These are phyloP conservation scores for Sugiyamaella novakii DNA, from an alignment of 1,139 yeast species.

Conservation along the genomic window DNA sequence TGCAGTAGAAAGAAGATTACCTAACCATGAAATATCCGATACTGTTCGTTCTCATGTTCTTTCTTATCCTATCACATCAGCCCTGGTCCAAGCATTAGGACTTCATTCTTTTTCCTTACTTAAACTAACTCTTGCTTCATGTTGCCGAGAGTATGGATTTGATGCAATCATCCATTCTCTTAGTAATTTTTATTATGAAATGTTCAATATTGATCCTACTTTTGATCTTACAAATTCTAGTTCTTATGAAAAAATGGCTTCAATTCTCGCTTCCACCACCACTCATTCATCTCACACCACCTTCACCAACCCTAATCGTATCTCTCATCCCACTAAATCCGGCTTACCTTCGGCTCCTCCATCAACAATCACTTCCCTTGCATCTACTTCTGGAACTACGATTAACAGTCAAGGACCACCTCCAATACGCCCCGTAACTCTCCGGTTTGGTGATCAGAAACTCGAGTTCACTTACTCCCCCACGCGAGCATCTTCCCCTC, in stretches of 20 bases:
- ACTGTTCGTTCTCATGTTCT: conserved; percentile 25
- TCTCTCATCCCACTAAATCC: background rate
- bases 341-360: conserved; percentile 20
- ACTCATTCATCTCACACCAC: background rate
- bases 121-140: conserved; percentile 64
- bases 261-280: conserved; percentile 16
- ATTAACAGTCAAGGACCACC: conserved; percentile 22
- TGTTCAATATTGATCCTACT: conserved; percentile 53
- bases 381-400: conserved; percentile 17
- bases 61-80: conserved; percentile 24
- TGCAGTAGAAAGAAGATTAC: conserved; percentile 50
- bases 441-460: conserved; percentile 47
- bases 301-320: background rate
- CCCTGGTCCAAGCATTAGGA: conserved; percentile 39
- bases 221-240: conserved; percentile 19
- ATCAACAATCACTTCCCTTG: conserved; percentile 27
- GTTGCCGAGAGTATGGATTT: conserved; percentile 79
- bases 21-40: conserved; percentile 14
- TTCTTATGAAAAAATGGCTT: conserved; percentile 24
- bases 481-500: conserved; percentile 60
- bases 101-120: conserved; percentile 55
- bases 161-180: conserved; percentile 63
- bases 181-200: conserved; percentile 66
- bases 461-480: conserved; percentile 65
- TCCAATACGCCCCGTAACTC: conserved; percentile 47